Percentiles rank a stretch among this genome's conserved stretches.
Evolutionary conservation across 2,329 filamentous ascomycete species (phyloP).

Genomic region (Claviceps maximensis): DNA sequence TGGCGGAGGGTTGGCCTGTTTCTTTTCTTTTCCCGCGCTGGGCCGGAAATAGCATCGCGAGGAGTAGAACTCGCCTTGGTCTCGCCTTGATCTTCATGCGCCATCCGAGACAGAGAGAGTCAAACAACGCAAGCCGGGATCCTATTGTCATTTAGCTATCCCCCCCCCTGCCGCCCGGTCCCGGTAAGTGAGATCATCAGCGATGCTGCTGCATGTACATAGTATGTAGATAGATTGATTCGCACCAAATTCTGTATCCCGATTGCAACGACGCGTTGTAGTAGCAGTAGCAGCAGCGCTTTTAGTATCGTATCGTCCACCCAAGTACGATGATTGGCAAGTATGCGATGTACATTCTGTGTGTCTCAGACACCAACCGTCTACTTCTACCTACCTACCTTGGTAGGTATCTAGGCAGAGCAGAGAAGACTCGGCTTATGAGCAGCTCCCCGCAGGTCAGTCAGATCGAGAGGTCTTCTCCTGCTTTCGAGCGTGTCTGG

Average conservation of each 20-base stretch:
- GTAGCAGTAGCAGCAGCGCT: not conserved
- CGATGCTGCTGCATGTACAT: too few relatives aligned
- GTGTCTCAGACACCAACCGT: not conserved
- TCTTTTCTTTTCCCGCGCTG: not conserved
- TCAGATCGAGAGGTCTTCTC: too few relatives aligned
- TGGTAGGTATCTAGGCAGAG: too few relatives aligned
- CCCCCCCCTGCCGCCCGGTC: too few relatives aligned
- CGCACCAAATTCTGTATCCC: not conserved
- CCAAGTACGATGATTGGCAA: not conserved
- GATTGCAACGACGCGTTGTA: not conserved
- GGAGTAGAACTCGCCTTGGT: not conserved
- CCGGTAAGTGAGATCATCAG: not conserved
- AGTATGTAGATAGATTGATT: too few relatives aligned
- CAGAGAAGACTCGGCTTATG: not conserved
- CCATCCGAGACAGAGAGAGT: not conserved
- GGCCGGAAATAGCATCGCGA: constrained; percentile 1
- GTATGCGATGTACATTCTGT: not conserved
- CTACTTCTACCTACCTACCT: too few relatives aligned
- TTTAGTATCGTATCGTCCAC: not conserved
- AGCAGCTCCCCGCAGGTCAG: not conserved
- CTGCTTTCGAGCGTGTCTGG: not conserved
- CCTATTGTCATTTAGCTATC: not conserved
- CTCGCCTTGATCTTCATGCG: not conserved
- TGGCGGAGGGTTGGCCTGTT: too few relatives aligned
- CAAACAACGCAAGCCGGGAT: not conserved